Evolutionary conservation across 2,329 filamentous ascomycete genomes (phyloP).

Genomic region (Cryphonectria nitschkei): DNA sequence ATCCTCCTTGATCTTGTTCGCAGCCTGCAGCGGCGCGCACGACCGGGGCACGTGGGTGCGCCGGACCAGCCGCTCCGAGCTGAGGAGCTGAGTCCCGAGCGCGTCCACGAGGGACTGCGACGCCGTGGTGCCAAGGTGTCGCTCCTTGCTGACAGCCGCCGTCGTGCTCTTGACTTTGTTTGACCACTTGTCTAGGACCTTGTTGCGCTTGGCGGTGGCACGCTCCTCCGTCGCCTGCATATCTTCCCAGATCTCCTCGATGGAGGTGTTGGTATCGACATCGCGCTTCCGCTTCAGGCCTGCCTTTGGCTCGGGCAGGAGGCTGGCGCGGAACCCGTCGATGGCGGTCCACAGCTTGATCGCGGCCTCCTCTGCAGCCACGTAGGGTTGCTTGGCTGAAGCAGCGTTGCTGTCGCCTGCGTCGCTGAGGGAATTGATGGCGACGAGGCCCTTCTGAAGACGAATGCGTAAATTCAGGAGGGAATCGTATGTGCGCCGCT

Average conservation of each 20-base stretch:
- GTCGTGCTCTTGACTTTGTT: constrained; percentile 70
- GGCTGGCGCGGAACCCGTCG: constrained; percentile 67
- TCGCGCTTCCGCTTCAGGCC: constrained; percentile 66
- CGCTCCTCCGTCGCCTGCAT: constrained; percentile 69
- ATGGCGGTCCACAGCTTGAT: constrained; percentile 84
- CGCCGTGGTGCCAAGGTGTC: constrained; percentile 55
- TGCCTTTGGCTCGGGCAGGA: constrained; percentile 53
- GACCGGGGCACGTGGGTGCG: constrained; percentile 74
- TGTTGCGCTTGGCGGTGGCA: constrained; percentile 64
- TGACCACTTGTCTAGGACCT: constrained; percentile 88
- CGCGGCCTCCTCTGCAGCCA: constrained; percentile 82
- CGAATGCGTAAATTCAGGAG: constrained; percentile 90
- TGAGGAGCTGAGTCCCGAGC: constrained; percentile 69
- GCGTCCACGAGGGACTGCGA: constrained; percentile 68
- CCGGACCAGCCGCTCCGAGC: constrained; percentile 68
- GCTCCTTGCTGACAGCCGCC: constrained; percentile 54
- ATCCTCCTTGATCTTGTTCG: constrained; percentile 60
- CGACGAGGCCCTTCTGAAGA: constrained; percentile 86
- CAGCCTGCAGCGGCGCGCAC: constrained; percentile 72
- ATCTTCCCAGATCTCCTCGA: constrained; percentile 71
- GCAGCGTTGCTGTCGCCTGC: constrained; percentile 42
- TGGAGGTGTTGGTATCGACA: constrained; percentile 59
- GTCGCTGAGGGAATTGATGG: constrained; percentile 72
- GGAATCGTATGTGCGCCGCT: constrained; percentile 84
- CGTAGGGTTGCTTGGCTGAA: constrained; percentile 59